These are phyloP conservation scores for Oxalis stricta DNA, from an alignment of 441 rosid genomes.

Conservation along the genomic window DNA sequence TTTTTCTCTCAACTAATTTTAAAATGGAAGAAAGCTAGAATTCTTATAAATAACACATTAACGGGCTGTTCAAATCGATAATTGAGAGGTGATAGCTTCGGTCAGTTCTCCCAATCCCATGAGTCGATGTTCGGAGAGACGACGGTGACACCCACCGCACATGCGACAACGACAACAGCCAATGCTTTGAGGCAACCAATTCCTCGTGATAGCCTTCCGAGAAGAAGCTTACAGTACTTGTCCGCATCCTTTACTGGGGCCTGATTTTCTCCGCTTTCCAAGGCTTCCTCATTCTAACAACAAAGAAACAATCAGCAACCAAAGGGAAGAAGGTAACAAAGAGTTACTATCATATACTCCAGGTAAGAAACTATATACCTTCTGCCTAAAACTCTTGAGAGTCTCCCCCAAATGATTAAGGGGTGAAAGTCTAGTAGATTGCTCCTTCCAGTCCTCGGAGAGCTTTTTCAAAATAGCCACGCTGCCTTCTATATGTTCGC, in stretches of 20 bases:
- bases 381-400: constrained; percentile 43
- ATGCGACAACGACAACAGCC: constrained; percentile 20
- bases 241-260: constrained; percentile 42
- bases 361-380: constrained; percentile 28
- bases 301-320: background rate
- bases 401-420: constrained; percentile 36
- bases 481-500: constrained; percentile 56
- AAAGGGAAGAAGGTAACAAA: background rate
- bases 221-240: constrained; percentile 45
- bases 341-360: background rate
- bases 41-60: constrained; percentile 6
- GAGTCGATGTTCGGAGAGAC: constrained; percentile 23
- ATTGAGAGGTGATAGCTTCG: constrained; percentile 15
- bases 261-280: constrained; percentile 21
- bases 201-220: constrained; percentile 34
- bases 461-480: constrained; percentile 43
- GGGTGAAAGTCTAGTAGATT: constrained; percentile 32
- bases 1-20: constrained; percentile 9
- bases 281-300: constrained; percentile 57
- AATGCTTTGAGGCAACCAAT: constrained; percentile 31
- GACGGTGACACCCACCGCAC: constrained; percentile 41
- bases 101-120: constrained; percentile 32
- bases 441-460: constrained; percentile 54
- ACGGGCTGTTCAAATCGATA: constrained; percentile 1
- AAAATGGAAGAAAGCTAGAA: constrained; percentile 12